A percentile compares a stretch with the other conserved stretches of the same genome.
These are phyloP conservation scores for Botrytis byssoidea DNA, from an alignment of 2,329 filamentous ascomycete genomes.

Conservation along the genomic window DNA sequence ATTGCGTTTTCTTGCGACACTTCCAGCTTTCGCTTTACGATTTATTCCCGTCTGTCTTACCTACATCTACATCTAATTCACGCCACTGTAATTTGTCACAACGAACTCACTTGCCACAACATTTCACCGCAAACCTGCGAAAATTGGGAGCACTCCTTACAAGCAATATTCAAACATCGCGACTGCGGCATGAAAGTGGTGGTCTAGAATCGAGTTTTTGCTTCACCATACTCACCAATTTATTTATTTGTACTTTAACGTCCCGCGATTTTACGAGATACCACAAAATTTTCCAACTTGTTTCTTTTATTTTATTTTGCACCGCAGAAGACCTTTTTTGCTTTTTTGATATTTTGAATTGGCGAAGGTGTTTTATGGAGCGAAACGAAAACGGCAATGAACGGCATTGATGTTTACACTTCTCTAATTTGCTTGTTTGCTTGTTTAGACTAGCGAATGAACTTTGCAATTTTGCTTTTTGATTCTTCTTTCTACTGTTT, in stretches of 20 bases:
- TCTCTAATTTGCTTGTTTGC: conserved; percentile 10
- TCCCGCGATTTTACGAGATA: conserved; percentile 31
- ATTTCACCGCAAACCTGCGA: background rate
- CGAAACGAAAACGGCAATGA: conserved; percentile 9
- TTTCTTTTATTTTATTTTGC: conserved; percentile 7
- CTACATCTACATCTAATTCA: conserved; percentile 11
- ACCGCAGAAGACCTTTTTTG: background rate
- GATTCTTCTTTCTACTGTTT: background rate
- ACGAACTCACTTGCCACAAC: background rate
- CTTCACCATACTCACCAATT: conserved; percentile 7
- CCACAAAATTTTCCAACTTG: conserved; percentile 24
- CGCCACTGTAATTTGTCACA: conserved; percentile 10
- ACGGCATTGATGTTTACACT: conserved; percentile 1
- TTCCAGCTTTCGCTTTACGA: background rate
- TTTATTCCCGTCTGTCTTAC: background rate
- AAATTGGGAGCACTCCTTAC: background rate
- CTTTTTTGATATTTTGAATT: conserved; percentile 18
- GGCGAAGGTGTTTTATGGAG: conserved; percentile 15
- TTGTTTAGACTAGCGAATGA: conserved; percentile 9
- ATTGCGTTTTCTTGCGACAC: background rate
- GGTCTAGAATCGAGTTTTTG: background rate
- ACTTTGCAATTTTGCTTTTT: background rate
- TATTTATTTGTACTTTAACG: conserved; percentile 24
- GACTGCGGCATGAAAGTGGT: background rate
- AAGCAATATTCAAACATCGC: background rate